These are phyloP conservation scores for Porogramme epimiltina DNA, from an alignment of 1,284 basidiomycete genomes.

Conservation along the genomic window DNA sequence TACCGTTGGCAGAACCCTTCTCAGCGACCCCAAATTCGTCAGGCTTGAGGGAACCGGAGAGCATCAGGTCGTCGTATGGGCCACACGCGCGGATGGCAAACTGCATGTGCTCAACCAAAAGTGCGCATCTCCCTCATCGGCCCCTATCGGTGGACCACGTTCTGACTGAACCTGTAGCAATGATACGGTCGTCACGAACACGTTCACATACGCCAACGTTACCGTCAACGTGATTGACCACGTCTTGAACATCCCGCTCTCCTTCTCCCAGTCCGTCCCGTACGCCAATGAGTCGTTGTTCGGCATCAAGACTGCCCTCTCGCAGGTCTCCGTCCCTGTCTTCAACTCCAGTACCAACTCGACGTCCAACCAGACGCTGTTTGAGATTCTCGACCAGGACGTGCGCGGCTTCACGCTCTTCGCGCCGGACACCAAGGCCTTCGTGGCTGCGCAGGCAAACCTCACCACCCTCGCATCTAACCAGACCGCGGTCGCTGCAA, in stretches of 20 bases:
- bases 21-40: conserved; percentile 50
- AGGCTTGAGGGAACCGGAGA: conserved; percentile 47
- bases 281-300: conserved; percentile 43
- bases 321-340: conserved; percentile 20
- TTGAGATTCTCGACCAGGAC: conserved; percentile 38
- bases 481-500: conserved; percentile 42
- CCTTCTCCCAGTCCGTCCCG: conserved; percentile 45
- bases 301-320: conserved; percentile 34
- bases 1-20: conserved; percentile 66
- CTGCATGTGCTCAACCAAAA: conserved; percentile 56
- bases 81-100: conserved; percentile 43
- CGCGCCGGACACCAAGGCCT: conserved; percentile 58
- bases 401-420: conserved; percentile 71
- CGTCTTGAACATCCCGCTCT: conserved; percentile 55
- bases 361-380: conserved; percentile 34
- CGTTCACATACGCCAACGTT: conserved; percentile 47
- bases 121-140: conserved; percentile 40
- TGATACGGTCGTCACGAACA: conserved; percentile 45
- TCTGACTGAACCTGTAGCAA: conserved; percentile 43
- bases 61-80: conserved; percentile 68
- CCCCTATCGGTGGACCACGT: too few species aligned
- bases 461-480: conserved; percentile 45
- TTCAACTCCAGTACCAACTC: conserved; percentile 34
- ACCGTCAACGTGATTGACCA: conserved; percentile 53
- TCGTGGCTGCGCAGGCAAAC: conserved; percentile 39